Evolutionary conservation across 257 asterid species (phyloP).

Genomic region (Solanum sejunctum): DNA sequence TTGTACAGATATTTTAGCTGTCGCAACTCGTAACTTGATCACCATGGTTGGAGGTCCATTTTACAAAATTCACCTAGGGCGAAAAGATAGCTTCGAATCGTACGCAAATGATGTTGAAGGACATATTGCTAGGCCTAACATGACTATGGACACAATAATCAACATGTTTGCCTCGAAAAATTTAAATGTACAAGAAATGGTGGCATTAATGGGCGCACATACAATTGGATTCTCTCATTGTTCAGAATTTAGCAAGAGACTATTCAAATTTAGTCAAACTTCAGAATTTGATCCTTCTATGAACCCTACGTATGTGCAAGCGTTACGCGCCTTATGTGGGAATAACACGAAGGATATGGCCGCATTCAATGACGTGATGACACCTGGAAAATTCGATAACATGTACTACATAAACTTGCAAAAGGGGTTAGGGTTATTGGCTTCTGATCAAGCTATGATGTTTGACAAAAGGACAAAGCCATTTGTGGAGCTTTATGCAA

Average conservation of each 20-base stretch:
- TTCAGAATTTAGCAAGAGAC: slow-evolving; percentile 42
- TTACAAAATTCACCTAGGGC: slow-evolving; percentile 47
- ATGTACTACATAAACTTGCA: slow-evolving; percentile 37
- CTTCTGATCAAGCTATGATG: slow-evolving; percentile 50
- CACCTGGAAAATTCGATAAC: slow-evolving; percentile 82
- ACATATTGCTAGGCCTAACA: slow-evolving; percentile 60
- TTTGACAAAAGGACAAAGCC: slow-evolving; percentile 56
- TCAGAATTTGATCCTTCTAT: slow-evolving; percentile 38
- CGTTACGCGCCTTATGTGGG: slow-evolving; percentile 34
- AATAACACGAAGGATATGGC: slow-evolving; percentile 36
- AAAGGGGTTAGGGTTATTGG: slow-evolving; percentile 45
- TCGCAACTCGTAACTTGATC: slow-evolving; percentile 57
- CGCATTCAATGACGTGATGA: slow-evolving; percentile 72
- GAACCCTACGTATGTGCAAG: slow-evolving; percentile 42
- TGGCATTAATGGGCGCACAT: slow-evolving; percentile 69
- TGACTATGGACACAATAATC: slow-evolving; percentile 37
- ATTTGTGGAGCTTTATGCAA: slow-evolving; percentile 58
- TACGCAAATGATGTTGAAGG: slow-evolving; percentile 45
- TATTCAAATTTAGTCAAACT: slow-evolving; percentile 30
- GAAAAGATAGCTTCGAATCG: slow-evolving; percentile 44
- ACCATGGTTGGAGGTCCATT: slow-evolving; percentile 76
- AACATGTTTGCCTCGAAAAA: slow-evolving; percentile 31
- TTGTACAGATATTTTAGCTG: slow-evolving; percentile 73
- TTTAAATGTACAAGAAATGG: slow-evolving; percentile 50
- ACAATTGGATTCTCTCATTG: slow-evolving; percentile 84